Conservation (phyloP, 1,284 basidiomycete genomes). For the Cerrena zonata region DNA sequence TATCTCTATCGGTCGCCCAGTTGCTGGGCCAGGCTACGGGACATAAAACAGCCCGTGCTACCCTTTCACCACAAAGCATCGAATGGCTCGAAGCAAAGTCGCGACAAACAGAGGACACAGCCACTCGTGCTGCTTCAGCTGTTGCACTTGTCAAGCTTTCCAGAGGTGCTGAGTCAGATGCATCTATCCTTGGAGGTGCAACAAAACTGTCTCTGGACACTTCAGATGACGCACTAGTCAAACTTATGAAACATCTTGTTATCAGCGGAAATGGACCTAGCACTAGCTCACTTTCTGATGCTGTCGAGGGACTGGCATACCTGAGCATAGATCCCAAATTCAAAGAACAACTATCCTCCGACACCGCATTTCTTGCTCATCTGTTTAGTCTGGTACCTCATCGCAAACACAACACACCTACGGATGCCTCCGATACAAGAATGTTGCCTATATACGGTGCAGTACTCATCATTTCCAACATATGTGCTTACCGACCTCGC, state of each 20-base stretch:
- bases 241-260: conserved; percentile 56
- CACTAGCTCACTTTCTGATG: conserved; percentile 45
- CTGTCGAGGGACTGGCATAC: conserved; percentile 80
- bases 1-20: conserved; percentile 57
- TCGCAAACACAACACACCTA: conserved; percentile 33
- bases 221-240: conserved; percentile 44
- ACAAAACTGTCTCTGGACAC: conserved; percentile 26
- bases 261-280: conserved; percentile 28
- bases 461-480: conserved; percentile 67
- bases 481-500: conserved; percentile 64
- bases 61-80: conserved; percentile 49
- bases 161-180: conserved; percentile 49
- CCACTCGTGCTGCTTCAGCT: conserved; percentile 57
- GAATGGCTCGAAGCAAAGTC: conserved; percentile 60
- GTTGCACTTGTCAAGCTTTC: conserved; percentile 76
- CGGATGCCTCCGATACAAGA: conserved; percentile 28
- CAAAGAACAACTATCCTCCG: conserved; percentile 59
- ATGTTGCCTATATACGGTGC: conserved; percentile 70
- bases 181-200: conserved; percentile 30
- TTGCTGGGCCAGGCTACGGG: conserved; percentile 69
- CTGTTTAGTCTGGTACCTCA: conserved; percentile 58
- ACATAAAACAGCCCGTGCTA: conserved; percentile 62
- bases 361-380: conserved; percentile 50
- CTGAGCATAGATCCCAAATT: conserved; percentile 62
- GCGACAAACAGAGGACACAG: conserved; percentile 39